Evolutionary conservation across 1,284 basidiomycete species (phyloP).

Genomic region (Neolentinus lepideus): DNA sequence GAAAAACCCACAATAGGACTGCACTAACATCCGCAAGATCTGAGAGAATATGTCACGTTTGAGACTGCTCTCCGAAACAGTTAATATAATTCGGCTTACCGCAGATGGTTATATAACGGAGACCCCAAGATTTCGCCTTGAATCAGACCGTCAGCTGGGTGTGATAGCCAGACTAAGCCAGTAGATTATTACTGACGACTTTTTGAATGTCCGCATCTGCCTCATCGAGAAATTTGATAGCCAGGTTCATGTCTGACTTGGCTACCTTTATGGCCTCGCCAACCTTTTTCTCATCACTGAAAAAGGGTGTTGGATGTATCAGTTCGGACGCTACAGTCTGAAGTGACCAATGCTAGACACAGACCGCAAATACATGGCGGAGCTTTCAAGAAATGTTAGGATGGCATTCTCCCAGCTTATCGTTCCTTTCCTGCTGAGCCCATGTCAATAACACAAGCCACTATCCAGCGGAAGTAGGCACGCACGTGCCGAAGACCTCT

Average conservation of each 20-base stretch:
- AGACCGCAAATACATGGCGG: neutral
- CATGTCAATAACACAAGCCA: neutral
- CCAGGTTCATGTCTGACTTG: neutral
- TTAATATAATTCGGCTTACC: neutral
- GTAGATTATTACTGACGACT: neutral
- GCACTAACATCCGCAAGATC: neutral
- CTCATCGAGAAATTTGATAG: neutral
- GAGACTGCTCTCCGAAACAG: no score
- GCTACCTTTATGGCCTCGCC: neutral
- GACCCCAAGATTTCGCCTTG: neutral
- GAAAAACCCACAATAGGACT: no score
- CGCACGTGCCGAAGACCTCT: neutral
- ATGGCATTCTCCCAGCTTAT: neutral
- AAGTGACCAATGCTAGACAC: neutral
- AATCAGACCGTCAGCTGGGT: neutral
- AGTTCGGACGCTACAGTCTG: neutral
- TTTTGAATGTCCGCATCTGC: neutral
- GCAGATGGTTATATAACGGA: neutral
- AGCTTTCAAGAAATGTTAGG: neutral
- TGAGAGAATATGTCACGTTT: no score
- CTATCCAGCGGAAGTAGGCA: neutral
- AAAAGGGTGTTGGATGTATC: neutral
- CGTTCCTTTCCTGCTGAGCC: neutral
- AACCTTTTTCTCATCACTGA: neutral
- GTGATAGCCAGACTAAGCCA: neutral